These are phyloP conservation scores for Fabrea salina DNA, from an alignment of 169 alveolate genomes.

Conservation along the genomic window DNA sequence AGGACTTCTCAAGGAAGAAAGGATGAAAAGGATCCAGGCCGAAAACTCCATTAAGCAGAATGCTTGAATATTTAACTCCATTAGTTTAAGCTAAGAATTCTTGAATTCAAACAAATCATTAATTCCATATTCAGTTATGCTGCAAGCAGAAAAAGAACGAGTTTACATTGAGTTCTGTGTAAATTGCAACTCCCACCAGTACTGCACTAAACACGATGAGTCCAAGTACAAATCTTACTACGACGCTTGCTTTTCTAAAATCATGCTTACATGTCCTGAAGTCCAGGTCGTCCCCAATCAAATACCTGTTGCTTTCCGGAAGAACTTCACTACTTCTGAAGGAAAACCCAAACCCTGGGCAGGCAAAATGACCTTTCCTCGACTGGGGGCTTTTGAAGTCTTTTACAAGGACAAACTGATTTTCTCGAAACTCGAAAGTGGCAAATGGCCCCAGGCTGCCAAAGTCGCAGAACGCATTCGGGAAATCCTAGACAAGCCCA, in stretches of 20 bases:
- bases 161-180: conserved; percentile 45
- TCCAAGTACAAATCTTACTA: conserved; percentile 33
- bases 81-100: too few relatives aligned
- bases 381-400: conserved; percentile 29
- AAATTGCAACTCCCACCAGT: conserved; percentile 42
- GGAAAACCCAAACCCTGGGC: background rate
- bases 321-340: background rate
- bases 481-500: conserved; percentile 2
- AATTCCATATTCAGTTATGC: conserved; percentile 1
- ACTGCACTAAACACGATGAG: conserved; percentile 62
- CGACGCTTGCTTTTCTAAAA: background rate
- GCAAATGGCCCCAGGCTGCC: conserved; percentile 14
- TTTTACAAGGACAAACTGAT: conserved; percentile 6
- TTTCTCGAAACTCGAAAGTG: conserved; percentile 16
- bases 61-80: too few relatives aligned
- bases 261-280: background rate
- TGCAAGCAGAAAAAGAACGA: background rate
- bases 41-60: too few relatives aligned
- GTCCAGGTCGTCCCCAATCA: conserved; percentile 19
- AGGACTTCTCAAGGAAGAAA: background rate
- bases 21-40: background rate
- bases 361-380: conserved; percentile 16
- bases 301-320: background rate
- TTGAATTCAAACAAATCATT: background rate
- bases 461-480: background rate